Conservation (phyloP, 768 basidiomycete genomes). For the Chalciporus sphaerocephalus region DNA sequence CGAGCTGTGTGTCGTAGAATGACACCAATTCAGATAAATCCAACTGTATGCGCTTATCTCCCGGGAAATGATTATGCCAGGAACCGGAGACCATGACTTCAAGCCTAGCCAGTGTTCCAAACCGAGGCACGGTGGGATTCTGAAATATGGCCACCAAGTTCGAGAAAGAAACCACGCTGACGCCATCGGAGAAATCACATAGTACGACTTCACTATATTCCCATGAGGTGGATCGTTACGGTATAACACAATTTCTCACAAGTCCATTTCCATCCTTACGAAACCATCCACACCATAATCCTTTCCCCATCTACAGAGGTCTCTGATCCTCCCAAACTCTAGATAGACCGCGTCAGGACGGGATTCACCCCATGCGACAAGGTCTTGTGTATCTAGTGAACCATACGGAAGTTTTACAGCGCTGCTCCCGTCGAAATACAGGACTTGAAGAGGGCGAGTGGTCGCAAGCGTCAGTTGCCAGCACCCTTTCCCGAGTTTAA, state of each 20-base stretch:
- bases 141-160: conserved; percentile 22
- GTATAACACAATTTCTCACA: conserved; percentile 34
- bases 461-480: conserved; percentile 31
- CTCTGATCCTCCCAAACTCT: conserved; percentile 23
- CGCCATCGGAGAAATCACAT: conserved; percentile 42
- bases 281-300: conserved; percentile 31
- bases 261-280: conserved; percentile 45
- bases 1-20: conserved; percentile 9
- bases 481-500: conserved; percentile 12
- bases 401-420: conserved; percentile 31
- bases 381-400: conserved; percentile 33
- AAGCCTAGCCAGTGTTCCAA: background rate
- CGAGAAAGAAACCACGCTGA: conserved; percentile 38
- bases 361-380: conserved; percentile 29
- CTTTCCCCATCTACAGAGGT: conserved; percentile 33
- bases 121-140: background rate
- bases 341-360: conserved; percentile 17
- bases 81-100: conserved; percentile 15
- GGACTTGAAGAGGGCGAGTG: conserved; percentile 25
- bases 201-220: conserved; percentile 43
- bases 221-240: background rate
- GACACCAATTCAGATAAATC: conserved; percentile 3
- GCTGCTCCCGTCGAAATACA: conserved; percentile 35
- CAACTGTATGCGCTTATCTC: conserved; percentile 20
- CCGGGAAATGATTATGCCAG: conserved; percentile 20